These are phyloP conservation scores for Eucalyptus brandiana DNA, from an alignment of 345 rosid species.

Conservation along the genomic window DNA sequence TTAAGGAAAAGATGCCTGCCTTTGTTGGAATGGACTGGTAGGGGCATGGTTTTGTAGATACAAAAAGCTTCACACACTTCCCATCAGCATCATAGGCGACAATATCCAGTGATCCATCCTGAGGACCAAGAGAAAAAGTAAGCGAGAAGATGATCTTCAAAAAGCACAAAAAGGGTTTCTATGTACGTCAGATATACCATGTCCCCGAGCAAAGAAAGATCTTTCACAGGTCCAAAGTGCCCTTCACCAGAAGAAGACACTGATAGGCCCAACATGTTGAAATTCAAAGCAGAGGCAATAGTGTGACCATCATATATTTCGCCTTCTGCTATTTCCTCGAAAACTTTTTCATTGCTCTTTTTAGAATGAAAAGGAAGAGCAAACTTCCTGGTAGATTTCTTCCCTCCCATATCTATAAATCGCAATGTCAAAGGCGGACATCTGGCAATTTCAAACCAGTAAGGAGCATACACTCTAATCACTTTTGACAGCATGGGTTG, in stretches of 20 bases:
- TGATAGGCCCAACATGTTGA: conserved; percentile 54
- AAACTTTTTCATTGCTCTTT: conserved; percentile 18
- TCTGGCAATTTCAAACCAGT: conserved; percentile 78
- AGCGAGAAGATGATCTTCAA: background rate
- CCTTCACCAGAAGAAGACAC: conserved; percentile 43
- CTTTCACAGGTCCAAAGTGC: conserved; percentile 63
- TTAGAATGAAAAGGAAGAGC: conserved; percentile 41
- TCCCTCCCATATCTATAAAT: conserved; percentile 44
- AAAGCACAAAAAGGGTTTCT: background rate
- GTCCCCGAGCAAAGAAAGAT: conserved; percentile 87
- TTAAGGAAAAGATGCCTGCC: conserved; percentile 16
- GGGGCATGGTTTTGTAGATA: conserved; percentile 76
- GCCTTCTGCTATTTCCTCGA: conserved; percentile 63
- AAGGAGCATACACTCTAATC: conserved; percentile 80
- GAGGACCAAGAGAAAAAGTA: conserved; percentile 1
- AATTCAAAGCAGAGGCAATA: conserved; percentile 88
- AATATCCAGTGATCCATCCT: conserved; percentile 95
- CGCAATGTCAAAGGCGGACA: conserved; percentile 74
- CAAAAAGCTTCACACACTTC: conserved; percentile 66
- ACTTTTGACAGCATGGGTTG: conserved; percentile 38
- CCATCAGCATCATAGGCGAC: conserved; percentile 64
- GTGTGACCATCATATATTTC: conserved; percentile 80
- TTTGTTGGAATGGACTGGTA: conserved; percentile 85
- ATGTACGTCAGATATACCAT: conserved; percentile 37
- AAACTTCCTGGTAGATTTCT: conserved; percentile 35